These are phyloP conservation scores for Inga leiocalycina DNA, from an alignment of 306 rosid genomes.

Conservation along the genomic window DNA sequence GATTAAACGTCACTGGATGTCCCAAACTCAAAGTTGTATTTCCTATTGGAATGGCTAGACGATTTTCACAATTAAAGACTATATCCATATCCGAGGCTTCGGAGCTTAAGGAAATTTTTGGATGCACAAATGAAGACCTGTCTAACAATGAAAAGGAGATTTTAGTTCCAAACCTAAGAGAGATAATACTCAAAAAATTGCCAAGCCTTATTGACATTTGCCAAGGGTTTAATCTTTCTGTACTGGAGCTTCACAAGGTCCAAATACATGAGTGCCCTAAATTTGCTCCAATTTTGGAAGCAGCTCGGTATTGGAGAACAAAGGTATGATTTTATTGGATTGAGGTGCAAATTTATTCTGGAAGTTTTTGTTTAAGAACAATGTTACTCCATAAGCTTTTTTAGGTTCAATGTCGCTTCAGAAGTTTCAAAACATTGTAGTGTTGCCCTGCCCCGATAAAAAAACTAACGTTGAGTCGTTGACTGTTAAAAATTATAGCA, in stretches of 20 bases:
- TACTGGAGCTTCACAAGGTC: background rate
- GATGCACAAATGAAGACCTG: background rate
- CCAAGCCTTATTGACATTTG: background rate
- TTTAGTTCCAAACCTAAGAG: background rate
- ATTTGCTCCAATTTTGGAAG: background rate
- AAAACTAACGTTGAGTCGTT: too few relatives aligned
- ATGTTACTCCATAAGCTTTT: too few relatives aligned
- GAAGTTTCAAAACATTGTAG: too few relatives aligned
- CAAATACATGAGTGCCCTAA: background rate
- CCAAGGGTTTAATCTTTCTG: background rate
- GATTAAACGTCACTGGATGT: background rate
- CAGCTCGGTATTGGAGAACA: background rate
- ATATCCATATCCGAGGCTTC: background rate
- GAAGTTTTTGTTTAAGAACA: too few relatives aligned
- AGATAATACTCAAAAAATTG: background rate
- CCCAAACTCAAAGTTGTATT: background rate
- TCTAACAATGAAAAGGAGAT: background rate
- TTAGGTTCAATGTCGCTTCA: too few relatives aligned
- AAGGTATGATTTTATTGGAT: background rate
- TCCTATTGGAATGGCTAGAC: background rate
- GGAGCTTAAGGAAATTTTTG: background rate
- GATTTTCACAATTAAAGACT: background rate
- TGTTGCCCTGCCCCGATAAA: too few relatives aligned
- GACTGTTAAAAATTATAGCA: too few relatives aligned
- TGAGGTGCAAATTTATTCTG: too few relatives aligned